Conservation (phyloP, 352 stramenopile genomes). For the Globisporangium perplexum region DNA sequence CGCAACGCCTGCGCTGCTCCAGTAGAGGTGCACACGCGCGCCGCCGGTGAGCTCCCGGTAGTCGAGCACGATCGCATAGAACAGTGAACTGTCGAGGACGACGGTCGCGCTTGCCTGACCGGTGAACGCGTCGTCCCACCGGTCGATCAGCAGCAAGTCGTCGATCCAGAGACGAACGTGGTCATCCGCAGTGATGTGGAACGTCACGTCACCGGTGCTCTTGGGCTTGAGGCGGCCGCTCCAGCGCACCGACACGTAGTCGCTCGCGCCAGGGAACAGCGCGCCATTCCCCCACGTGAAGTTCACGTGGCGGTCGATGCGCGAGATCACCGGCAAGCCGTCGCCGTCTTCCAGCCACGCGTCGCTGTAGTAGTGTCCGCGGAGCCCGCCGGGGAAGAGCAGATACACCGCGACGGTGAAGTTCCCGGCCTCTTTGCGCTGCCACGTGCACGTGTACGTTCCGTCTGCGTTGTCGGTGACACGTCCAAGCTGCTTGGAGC, state of each 20-base stretch:
- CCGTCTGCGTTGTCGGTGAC: conserved; percentile 26
- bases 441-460: conserved; percentile 44
- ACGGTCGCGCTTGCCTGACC: conserved; percentile 14
- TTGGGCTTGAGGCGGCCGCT: conserved; percentile 56
- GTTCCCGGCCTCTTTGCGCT: conserved; percentile 29
- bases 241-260: conserved; percentile 64
- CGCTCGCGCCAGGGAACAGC: conserved; percentile 38
- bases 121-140: conserved; percentile 30
- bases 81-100: conserved; percentile 25
- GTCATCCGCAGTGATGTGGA: conserved; percentile 44
- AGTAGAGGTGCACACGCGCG: conserved; percentile 39
- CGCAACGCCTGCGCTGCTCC: conserved; percentile 22
- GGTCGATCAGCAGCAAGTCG: conserved; percentile 55
- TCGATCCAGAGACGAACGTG: conserved; percentile 61
- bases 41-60: conserved; percentile 42
- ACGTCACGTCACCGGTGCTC: conserved; percentile 26
- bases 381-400: conserved; percentile 50
- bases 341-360: conserved; percentile 37
- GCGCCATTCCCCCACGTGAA: conserved; percentile 60
- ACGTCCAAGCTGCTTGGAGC: conserved; percentile 13
- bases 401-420: conserved; percentile 54
- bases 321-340: conserved; percentile 20
- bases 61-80: conserved; percentile 54
- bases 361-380: conserved; percentile 62
- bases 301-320: conserved; percentile 63